Evolutionary conservation across 1,139 yeast species (phyloP).

Genomic region (Saccharomyces hybrid): DNA sequence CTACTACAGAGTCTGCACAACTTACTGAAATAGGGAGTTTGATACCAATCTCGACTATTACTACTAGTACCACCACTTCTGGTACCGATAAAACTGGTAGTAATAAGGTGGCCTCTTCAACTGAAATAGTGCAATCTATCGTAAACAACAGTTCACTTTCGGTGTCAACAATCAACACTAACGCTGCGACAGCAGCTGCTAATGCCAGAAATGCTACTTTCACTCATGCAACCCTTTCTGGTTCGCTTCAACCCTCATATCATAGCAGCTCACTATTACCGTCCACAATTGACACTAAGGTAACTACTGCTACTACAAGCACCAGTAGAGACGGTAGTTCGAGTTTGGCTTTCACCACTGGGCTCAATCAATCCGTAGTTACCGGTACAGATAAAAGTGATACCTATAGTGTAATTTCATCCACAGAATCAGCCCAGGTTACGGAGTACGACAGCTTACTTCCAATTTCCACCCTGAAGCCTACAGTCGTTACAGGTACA

Average conservation of each 20-base stretch:
- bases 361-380: background rate
- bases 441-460: conserved; percentile 13
- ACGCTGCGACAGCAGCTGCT: background rate
- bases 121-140: conserved; percentile 11
- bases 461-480: conserved; percentile 6
- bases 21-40: conserved; percentile 1
- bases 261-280: background rate
- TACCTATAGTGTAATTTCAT: conserved; percentile 1
- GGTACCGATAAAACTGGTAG: background rate
- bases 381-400: background rate
- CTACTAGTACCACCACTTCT: background rate
- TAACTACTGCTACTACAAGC: background rate
- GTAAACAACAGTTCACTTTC: conserved; percentile 12
- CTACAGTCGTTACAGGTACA: background rate
- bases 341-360: background rate
- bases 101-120: conserved; percentile 2
- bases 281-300: background rate
- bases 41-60: background rate
- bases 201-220: background rate
- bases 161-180: conserved; percentile 4
- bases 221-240: background rate
- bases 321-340: background rate
- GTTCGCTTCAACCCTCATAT: background rate
- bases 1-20: background rate
- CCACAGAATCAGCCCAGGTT: conserved; percentile 11